phyloP scores from a whole-genome alignment of 1,284 basidiomycete species.

The Naganishia albida region DNA sequence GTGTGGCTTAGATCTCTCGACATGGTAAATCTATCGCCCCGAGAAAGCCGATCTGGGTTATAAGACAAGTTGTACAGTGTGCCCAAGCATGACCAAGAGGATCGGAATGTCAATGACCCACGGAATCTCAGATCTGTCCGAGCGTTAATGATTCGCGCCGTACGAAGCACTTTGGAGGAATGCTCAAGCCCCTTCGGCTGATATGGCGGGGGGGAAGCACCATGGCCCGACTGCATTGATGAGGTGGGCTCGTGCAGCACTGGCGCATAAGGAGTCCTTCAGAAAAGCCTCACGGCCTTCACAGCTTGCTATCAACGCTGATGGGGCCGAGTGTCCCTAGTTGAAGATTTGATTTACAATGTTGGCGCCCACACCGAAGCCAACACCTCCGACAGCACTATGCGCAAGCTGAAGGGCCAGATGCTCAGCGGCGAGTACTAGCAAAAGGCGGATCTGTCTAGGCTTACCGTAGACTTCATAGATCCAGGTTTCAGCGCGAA shows the following conservation, averaged over 20 bases:
- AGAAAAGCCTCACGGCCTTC: too few species aligned
- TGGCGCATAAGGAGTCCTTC: too few species aligned
- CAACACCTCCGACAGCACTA: slow-evolving; percentile 31
- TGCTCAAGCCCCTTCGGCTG: too few species aligned
- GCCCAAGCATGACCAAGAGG: too few species aligned
- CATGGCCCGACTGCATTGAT: too few species aligned
- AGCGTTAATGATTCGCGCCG: too few species aligned
- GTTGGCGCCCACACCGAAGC: slow-evolving; percentile 23
- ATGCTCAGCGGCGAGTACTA: background rate
- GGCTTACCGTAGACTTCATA: slow-evolving; percentile 18
- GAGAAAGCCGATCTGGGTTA: background rate
- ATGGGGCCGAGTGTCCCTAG: background rate
- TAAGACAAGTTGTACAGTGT: background rate
- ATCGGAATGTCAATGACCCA: too few species aligned
- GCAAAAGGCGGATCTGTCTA: background rate
- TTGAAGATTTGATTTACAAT: slow-evolving; percentile 2
- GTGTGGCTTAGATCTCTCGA: slow-evolving; percentile 17
- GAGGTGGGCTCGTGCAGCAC: background rate
- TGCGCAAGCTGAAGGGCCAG: slow-evolving; percentile 26
- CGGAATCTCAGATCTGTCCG: too few species aligned
- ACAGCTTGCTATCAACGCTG: too few species aligned
- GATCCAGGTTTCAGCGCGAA: slow-evolving; percentile 19
- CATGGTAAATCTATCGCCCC: background rate
- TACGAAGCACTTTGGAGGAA: too few species aligned
- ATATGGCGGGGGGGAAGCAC: too few species aligned